These are phyloP conservation scores for Annona cherimola DNA, from an alignment of 164 flowering plant genomes.

Conservation along the genomic window DNA sequence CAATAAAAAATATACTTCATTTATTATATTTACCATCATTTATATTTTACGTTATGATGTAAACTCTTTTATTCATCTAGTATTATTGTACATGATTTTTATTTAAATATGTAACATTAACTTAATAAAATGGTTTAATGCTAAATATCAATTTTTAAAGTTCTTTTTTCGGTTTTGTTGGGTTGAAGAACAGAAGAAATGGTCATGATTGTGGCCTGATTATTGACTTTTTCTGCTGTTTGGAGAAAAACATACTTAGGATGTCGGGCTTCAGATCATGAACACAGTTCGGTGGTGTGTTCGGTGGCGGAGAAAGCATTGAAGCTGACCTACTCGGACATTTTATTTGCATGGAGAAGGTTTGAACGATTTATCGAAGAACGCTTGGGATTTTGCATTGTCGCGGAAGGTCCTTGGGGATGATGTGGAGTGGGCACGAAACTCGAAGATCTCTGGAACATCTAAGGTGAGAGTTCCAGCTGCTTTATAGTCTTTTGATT, in stretches of 20 bases:
- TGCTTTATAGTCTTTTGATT: neutral
- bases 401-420: constrained; percentile 57
- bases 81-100: too few relatives aligned
- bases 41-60: too few relatives aligned
- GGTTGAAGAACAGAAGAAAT: too few relatives aligned
- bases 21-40: too few relatives aligned
- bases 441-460: constrained; percentile 47
- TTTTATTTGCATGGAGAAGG: constrained; percentile 54
- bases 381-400: constrained; percentile 79
- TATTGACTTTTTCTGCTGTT: neutral
- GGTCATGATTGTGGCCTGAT: neutral
- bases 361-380: constrained; percentile 53
- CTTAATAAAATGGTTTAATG: too few relatives aligned
- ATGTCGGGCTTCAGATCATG: constrained; percentile 84
- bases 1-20: too few relatives aligned
- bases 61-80: too few relatives aligned
- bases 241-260: constrained; percentile 30
- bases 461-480: constrained; percentile 52
- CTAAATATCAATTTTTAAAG: too few relatives aligned
- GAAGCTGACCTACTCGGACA: constrained; percentile 71
- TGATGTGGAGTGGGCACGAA: constrained; percentile 77
- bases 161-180: too few relatives aligned
- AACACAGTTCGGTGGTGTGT: constrained; percentile 60
- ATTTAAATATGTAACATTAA: too few relatives aligned
- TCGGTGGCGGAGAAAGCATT: constrained; percentile 68